phyloP scores from a whole-genome alignment of 345 rosid species.

The Rhizophora apiculata region DNA sequence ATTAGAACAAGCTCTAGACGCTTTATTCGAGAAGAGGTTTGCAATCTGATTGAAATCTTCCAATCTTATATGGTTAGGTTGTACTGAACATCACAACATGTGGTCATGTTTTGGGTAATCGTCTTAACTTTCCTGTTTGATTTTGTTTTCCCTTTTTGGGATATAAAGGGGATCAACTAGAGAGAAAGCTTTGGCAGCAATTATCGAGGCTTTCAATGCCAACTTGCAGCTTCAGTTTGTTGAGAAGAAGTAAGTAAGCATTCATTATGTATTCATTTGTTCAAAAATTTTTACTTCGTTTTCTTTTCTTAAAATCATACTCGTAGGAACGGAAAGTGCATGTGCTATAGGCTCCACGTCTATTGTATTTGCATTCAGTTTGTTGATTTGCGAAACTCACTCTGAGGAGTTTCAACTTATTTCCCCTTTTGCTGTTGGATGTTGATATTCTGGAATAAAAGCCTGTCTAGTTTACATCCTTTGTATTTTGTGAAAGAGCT shows the following conservation, averaged over 20 bases:
- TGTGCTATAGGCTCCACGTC: no score
- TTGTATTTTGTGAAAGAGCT: no score
- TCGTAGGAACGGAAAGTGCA: no score
- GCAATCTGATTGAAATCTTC: neutral
- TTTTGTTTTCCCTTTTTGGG: slow-evolving; percentile 11
- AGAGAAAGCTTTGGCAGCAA: slow-evolving; percentile 70
- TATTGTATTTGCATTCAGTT: no score
- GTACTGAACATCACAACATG: no score
- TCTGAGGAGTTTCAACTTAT: no score
- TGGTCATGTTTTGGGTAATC: neutral
- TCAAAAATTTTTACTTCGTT: neutral
- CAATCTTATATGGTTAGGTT: neutral
- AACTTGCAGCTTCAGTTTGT: slow-evolving; percentile 70
- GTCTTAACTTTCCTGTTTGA: neutral
- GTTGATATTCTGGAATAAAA: no score
- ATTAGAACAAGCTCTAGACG: slow-evolving; percentile 81
- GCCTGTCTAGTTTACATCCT: no score
- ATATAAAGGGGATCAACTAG: slow-evolving; percentile 69
- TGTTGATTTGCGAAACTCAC: no score
- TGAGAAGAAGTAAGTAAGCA: slow-evolving; percentile 63
- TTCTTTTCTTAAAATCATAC: neutral
- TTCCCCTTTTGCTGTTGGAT: no score
- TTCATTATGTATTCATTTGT: neutral
- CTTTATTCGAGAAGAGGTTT: slow-evolving; percentile 73
- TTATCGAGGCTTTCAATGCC: slow-evolving; percentile 66